Evolutionary conservation across 495 filamentous ascomycete genomes (phyloP).

Genomic region (Lepraria neglecta): DNA sequence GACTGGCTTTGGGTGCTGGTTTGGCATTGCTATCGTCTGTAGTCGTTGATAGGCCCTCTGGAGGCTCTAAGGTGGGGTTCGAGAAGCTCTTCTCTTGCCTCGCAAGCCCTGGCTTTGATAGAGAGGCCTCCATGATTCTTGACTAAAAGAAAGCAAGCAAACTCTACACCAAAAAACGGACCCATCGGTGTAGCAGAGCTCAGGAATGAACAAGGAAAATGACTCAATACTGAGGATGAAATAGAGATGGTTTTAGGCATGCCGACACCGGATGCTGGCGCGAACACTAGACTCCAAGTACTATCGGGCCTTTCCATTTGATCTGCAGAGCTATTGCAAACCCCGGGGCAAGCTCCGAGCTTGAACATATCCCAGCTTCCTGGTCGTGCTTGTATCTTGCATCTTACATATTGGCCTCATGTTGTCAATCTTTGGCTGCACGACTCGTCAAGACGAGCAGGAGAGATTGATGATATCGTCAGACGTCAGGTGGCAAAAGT

Average conservation of each 20-base stretch:
- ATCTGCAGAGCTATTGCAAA: no score
- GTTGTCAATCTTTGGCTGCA: no score
- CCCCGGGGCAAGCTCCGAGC: no score
- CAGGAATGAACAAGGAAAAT: neutral
- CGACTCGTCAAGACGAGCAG: no score
- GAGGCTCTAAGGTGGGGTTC: neutral
- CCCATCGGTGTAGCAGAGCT: neutral
- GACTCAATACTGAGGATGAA: constrained; percentile 4
- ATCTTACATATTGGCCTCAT: no score
- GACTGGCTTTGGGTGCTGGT: neutral
- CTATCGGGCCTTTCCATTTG: no score
- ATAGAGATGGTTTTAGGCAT: neutral
- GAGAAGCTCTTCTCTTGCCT: constrained; percentile 1
- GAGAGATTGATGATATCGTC: no score
- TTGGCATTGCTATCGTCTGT: constrained; percentile 12
- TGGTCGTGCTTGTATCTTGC: no score
- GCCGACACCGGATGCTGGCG: neutral
- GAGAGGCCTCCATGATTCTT: constrained; percentile 1
- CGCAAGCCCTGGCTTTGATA: neutral
- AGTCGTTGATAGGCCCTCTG: neutral
- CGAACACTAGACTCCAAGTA: neutral
- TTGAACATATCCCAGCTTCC: no score
- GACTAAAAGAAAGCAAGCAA: neutral
- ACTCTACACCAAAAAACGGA: neutral
- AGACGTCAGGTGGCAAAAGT: no score